Evolutionary conservation across 768 basidiomycete genomes (phyloP), one percentile per base, ranked within the genome.

Genomic region (Boletus patriciae): DNA sequence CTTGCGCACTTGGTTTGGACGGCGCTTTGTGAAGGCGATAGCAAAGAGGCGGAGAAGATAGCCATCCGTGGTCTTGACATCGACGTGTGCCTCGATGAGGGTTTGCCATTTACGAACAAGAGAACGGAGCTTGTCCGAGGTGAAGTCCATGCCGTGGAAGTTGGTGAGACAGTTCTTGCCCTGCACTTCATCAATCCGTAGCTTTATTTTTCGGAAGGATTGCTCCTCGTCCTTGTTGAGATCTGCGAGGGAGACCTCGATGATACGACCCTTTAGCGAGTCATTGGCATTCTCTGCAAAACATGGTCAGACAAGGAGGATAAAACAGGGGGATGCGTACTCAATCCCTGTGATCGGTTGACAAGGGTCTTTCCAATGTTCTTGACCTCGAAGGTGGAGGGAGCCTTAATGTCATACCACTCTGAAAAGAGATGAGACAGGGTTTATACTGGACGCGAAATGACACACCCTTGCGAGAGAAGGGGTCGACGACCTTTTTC

Each of bases 71-170:
- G 97, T 99, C 81, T 94, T 94, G 68, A 99, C 94, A 72, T 99
- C 97, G 73, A 98, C 91, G 74, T 94, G 92, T 38, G 97, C 97
- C 79, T 98, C 97, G 69, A 99, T 95, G 71, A 98, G 90, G 19
- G 96, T 87, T 79, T 98, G 97, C 97, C 97, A 99, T 80, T 98
- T 99, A 76, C 96, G 92, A 67, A 99, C 97, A 71, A 99, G 94
- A 49, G 97, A 98, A 55, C 97, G 94, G 64, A 98, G 88, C 79
- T 98, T 98, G 87, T 99, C 97, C 57, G 96, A 97, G 60, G 97
- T 98, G 81, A 99, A 98, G 80, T 96, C 93, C 96, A 99, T 98
- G 74, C 97, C 97, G 77, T 96, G 91, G 92, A 99, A 99, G 78
- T 95, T 96, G 75, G 97, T 98, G 54, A 98, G 84, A 83, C 94